Percentiles rank a stretch among this genome's conserved stretches.
Evolutionary conservation across 805 yeast genomes (phyloP).

Genomic region (Yarrowia deformans): DNA sequence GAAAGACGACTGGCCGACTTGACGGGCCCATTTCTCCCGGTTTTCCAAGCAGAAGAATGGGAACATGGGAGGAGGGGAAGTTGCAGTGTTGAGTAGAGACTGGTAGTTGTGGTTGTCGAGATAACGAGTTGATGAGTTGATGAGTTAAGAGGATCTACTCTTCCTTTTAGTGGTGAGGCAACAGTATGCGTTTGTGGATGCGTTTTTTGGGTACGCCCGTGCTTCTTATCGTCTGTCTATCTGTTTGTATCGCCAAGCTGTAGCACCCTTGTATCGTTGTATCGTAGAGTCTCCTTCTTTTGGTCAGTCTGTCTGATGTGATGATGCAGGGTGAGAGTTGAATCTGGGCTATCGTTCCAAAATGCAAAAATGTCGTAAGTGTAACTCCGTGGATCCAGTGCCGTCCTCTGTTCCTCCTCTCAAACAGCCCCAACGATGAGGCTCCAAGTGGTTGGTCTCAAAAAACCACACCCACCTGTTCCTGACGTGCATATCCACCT

Average conservation of each 20-base stretch:
- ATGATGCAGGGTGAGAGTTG: neutral
- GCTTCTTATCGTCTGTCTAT: too few species aligned
- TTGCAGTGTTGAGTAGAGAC: neutral
- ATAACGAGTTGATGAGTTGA: neutral
- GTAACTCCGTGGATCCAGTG: neutral
- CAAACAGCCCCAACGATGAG: constrained; percentile 24
- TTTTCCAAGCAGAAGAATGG: constrained; percentile 19
- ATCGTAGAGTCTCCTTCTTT: too few species aligned
- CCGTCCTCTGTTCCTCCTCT: constrained; percentile 14
- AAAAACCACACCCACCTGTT: constrained; percentile 1
- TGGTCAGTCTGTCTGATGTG: neutral
- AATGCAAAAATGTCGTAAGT: neutral
- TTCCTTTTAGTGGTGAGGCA: too few species aligned
- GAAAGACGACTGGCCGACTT: constrained; percentile 44
- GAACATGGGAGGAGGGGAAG: neutral
- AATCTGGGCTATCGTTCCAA: neutral
- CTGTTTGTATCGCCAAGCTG: neutral
- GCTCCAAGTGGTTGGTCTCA: constrained; percentile 2
- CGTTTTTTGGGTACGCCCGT: too few species aligned
- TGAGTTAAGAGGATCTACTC: too few species aligned
- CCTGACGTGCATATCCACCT: neutral
- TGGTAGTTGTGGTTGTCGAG: neutral
- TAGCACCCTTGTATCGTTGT: too few species aligned
- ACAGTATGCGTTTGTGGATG: too few species aligned
- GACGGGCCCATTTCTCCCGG: constrained; percentile 44